Conservation (phyloP, 2,329 filamentous ascomycete species). For the Ceratocystis destructans region DNA sequence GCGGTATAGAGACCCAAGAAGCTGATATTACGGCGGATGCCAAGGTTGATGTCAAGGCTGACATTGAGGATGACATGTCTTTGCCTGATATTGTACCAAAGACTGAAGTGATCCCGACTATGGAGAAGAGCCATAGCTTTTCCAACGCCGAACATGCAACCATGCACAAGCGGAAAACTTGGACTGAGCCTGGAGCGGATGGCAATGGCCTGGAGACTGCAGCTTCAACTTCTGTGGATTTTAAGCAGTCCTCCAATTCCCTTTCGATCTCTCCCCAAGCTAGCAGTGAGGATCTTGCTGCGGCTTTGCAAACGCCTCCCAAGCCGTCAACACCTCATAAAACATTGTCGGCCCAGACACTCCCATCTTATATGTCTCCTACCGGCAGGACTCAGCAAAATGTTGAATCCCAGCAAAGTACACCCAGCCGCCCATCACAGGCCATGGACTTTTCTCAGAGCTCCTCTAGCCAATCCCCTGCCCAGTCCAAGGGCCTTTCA, state of each 20-base stretch:
- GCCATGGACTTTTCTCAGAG: neutral
- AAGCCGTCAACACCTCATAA: conserved; percentile 1
- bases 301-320: conserved; percentile 7
- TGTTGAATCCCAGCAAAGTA: neutral
- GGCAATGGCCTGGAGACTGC: conserved; percentile 20
- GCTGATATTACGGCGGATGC: neutral
- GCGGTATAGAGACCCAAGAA: neutral
- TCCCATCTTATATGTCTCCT: neutral
- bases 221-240: conserved; percentile 14
- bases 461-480: neutral
- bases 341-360: neutral
- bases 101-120: conserved; percentile 21
- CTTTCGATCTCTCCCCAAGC: conserved; percentile 13
- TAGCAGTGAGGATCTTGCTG: conserved; percentile 12
- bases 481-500: neutral
- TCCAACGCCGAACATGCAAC: conserved; percentile 29
- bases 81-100: neutral
- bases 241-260: neutral
- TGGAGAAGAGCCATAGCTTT: conserved; percentile 44
- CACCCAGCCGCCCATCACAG: conserved; percentile 5
- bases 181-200: neutral
- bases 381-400: neutral
- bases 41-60: neutral
- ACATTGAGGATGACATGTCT: neutral
- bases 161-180: conserved; percentile 15